These are phyloP conservation scores for Mycena maculata DNA, from an alignment of 768 basidiomycete species.

Conservation along the genomic window DNA sequence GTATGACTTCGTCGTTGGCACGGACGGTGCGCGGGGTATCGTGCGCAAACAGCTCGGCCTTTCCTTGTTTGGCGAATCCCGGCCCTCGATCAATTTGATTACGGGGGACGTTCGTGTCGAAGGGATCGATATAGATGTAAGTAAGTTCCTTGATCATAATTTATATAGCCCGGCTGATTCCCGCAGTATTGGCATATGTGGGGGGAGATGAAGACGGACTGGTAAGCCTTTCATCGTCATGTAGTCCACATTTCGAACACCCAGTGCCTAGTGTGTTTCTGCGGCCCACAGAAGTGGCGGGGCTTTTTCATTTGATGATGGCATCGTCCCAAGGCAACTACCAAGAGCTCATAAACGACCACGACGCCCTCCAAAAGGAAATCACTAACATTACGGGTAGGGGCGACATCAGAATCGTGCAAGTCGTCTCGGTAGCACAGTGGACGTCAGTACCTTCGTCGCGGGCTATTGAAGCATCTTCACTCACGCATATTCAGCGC, in stretches of 20 bases:
- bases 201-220: constrained; percentile 24
- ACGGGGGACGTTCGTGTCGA: constrained; percentile 51
- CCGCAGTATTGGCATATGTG: constrained; percentile 61
- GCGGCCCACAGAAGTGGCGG: constrained; percentile 1
- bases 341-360: background rate
- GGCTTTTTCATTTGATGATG: background rate
- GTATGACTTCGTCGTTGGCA: constrained; percentile 31
- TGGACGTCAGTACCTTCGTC: constrained; percentile 1
- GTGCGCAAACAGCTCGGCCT: constrained; percentile 40
- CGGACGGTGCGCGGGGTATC: constrained; percentile 36
- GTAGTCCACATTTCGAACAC: background rate
- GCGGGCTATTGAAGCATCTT: background rate
- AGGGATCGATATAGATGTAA: constrained; percentile 52
- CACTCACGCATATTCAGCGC: background rate
- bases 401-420: background rate
- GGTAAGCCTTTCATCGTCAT: background rate
- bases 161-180: background rate
- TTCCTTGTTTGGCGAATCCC: constrained; percentile 43
- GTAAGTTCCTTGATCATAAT: constrained; percentile 19
- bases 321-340: background rate
- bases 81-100: constrained; percentile 37
- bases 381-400: background rate
- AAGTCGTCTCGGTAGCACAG: constrained; percentile 3
- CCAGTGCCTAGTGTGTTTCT: background rate
- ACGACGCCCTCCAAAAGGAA: background rate